phyloP scores from a whole-genome alignment of 148 eudicot genomes.

The Limonium bicolor region DNA sequence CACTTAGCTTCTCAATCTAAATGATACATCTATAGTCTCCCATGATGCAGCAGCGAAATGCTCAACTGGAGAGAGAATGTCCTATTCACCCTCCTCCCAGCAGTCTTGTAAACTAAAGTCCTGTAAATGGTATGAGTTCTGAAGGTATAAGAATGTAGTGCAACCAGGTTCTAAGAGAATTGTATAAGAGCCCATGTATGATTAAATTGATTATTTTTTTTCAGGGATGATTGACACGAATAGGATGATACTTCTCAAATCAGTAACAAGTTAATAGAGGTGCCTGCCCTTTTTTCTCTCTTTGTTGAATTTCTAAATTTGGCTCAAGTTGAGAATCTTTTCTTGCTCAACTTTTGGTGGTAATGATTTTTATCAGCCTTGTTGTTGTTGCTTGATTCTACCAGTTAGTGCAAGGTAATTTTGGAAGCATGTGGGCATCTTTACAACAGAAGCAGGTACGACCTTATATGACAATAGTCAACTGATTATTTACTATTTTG shows the following conservation, averaged over 20 bases:
- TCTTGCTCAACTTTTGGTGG: neutral
- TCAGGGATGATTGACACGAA: slow-evolving; percentile 69
- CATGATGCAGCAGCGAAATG: slow-evolving; percentile 92
- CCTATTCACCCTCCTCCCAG: slow-evolving; percentile 73
- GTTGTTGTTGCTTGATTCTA: slow-evolving; percentile 72
- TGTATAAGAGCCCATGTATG: slow-evolving; percentile 46
- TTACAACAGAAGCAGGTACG: slow-evolving; percentile 92
- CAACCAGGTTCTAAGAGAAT: too few relatives aligned
- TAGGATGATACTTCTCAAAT: slow-evolving; percentile 81
- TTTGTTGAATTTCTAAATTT: neutral
- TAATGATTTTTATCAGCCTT: too few relatives aligned
- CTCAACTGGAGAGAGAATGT: slow-evolving; percentile 87
- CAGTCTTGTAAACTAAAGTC: too few relatives aligned
- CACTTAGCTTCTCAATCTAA: neutral
- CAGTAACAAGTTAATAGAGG: slow-evolving; percentile 75
- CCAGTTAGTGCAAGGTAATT: slow-evolving; percentile 72
- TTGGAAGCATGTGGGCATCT: slow-evolving; percentile 70
- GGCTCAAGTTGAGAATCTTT: too few relatives aligned
- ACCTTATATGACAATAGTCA: slow-evolving; percentile 54
- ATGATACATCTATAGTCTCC: slow-evolving; percentile 74
- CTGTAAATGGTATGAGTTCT: slow-evolving; percentile 46
- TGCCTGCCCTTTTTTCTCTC: too few relatives aligned
- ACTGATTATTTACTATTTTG: neutral
- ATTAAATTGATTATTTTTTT: slow-evolving; percentile 42
- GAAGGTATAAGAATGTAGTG: slow-evolving; percentile 40